Evolutionary conservation across 352 stramenopile genomes (phyloP), one percentile per base, ranked within the genome.

Genomic region (Blastocystis sp.): DNA sequence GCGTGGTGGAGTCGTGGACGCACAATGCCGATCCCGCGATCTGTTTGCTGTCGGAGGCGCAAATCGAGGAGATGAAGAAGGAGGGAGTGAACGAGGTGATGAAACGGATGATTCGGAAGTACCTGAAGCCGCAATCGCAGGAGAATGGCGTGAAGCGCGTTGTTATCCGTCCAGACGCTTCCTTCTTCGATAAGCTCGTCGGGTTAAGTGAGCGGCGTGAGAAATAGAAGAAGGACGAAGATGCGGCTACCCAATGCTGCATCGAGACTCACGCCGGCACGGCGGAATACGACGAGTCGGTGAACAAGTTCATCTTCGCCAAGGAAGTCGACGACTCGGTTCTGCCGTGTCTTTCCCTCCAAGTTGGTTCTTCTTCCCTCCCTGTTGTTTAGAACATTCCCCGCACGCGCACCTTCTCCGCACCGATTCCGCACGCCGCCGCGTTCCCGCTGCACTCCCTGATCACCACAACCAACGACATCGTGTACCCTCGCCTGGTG

Each of bases 31-130:
- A 84, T 52, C 52, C 74, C 4, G 66, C 74, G 21, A 34, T 67
- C 34, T 84, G 74, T 45, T 38, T 84, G 17, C 56, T 70, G 74
- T 84, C 56, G 38, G 56, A 84, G 69, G 61, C 52, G 17, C 45
- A 84, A 48, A 28, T 84, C 52, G 21, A 69, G 14, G 21, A 17
- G 17, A 66, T 84, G 74, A 84, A 52, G 28, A 48, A 84, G 40
- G n/a, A 67, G n/a, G 74, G 74, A 66, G 74, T 84, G 2, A 84
- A 84, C 61, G 52, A 66, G 5, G 74, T 84, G 11, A 84, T 84
- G 74, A 84, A 84, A 28, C n/a, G 48, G 19, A 66, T 84, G 74
- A 84, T 84, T 56, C 34, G 45, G 11, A 84, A 84, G 74, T 84
- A 84, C 17, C 48, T 84, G 2, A 1, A 59, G n/a, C 41, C 74